Base-by-base conservation (phyloP, 2,329 filamentous ascomycete genomes). In the Pseudonectria buxi region DNA sequence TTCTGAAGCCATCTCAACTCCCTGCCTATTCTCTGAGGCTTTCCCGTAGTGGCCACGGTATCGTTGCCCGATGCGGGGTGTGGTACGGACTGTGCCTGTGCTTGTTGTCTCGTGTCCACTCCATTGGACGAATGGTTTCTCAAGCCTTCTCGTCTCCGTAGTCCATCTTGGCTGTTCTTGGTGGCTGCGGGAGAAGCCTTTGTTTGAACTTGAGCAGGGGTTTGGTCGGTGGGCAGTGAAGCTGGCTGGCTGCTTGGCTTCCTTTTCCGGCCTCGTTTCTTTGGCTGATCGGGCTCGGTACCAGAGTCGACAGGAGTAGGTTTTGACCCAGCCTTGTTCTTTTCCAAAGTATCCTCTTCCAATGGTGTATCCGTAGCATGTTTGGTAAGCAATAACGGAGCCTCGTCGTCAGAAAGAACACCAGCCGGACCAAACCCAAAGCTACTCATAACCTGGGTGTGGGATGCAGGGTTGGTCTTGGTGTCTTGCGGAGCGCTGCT, bases 391-490 rank as follows among this genome's bases (percentile, higher is more conserved):
- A 50, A 27, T n/a, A 60, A 36, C 1, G 59, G 59, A 11, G 54
- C 49, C 35, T 63, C 61, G 13, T 63, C 61, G 31, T 63, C 59
- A 5, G 61, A 63, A 6, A 63, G 50, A 5, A 46, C 44, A 33
- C 48, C 51, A 2, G 45, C 37, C n/a, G 47, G 33, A 13, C 39
- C 30, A 3, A 24, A 14, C 27, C 36, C 25, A 9, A 12, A 24
- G 10, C 25, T 11, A 24, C 9, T 13, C 1, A 27, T 15, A 22
- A 12, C 7, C 9, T 24, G 16, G 11, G 18, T 13, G 4, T 25
- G 28, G 4, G 26, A 5, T 3, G 26, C 24, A 6, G 31, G 28
- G 10, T 32, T 39, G 6, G 30, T 4, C 28, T 39, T 33, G 13
- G 40, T 40, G 24, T 29, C 14, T 14, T 40, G 35, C 10, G 44